phyloP scores from a whole-genome alignment of 441 rosid genomes.

The Populus hybrid region DNA sequence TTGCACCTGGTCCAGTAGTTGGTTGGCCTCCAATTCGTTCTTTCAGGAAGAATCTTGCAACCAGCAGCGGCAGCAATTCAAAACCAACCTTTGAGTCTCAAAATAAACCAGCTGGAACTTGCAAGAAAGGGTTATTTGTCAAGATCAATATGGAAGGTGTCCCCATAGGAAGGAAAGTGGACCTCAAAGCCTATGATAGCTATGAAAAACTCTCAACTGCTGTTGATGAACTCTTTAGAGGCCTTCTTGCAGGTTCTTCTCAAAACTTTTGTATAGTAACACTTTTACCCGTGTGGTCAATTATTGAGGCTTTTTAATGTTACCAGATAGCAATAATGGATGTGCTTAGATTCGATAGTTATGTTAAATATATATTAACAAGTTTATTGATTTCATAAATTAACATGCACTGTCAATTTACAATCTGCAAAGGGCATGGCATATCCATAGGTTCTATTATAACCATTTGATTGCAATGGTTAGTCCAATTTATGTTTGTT shows the following conservation, averaged over 20 bases:
- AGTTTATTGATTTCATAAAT: neutral
- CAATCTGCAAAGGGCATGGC: constrained; percentile 2
- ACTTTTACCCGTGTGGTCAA: neutral
- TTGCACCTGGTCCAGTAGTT: constrained; percentile 89
- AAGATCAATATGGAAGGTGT: constrained; percentile 49
- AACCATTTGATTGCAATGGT: too few species aligned
- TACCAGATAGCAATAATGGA: neutral
- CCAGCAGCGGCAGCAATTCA: constrained; percentile 55
- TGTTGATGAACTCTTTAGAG: constrained; percentile 85
- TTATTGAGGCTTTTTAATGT: neutral
- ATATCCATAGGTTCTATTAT: neutral
- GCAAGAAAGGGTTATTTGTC: constrained; percentile 59
- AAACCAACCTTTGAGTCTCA: constrained; percentile 51
- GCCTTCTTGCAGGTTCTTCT: constrained; percentile 76
- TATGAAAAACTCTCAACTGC: constrained; percentile 71
- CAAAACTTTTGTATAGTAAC: neutral
- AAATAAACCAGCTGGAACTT: constrained; percentile 30
- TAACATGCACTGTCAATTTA: neutral
- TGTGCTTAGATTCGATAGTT: constrained; percentile 13
- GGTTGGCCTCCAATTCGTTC: constrained; percentile 99
- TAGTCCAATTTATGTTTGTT: neutral
- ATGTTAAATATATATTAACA: neutral
- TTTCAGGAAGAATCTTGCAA: constrained; percentile 73
- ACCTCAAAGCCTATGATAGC: constrained; percentile 71
- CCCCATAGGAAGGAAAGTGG: constrained; percentile 83